Base-by-base conservation (phyloP, 2,329 filamentous ascomycete species). In the Cladosporium sp. region DNA sequence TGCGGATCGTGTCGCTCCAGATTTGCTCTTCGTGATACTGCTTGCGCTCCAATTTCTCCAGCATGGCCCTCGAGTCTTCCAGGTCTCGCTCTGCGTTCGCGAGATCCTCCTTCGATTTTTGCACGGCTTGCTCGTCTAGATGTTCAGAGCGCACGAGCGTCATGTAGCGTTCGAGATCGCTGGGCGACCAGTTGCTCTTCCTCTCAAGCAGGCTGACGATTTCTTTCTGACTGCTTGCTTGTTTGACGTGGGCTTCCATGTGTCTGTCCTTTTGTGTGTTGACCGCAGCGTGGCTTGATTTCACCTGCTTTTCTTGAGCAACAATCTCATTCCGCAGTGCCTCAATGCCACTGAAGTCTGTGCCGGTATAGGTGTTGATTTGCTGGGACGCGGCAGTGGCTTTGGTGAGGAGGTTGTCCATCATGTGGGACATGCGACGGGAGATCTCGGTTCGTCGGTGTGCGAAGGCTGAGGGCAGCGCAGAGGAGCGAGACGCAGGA, bases 21-120 rank as follows among this genome's bases (percentile, higher is more conserved):
- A 99, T 95, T 78, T 99, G 94, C 78, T 99, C 94, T 76, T 99
- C 94, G 74, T 99, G 94, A 75, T 99, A 99, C 61, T 95, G 85
- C 62, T 89, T 89, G 54, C 97, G 79, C 67, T 97, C 97, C 52
- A 88, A 86, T 62, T 88, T 86, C 71, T 89, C 93, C 56, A 99
- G 78, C 67, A 87, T 84, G 55, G 86, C 84, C 58, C 87, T 84
- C 0, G 92, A 83, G 62, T 89, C 87, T 75, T 96, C 89, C 61
- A 95, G 86, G 34, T 90, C 85, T 45, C 84, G 82, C 77, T 99
- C 94, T 1, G 90, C 87, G 60, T 85, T 82, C 15, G 86, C 85
- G 25, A 97, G 81, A 14, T 82, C 81, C 60, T 89, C 85, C 65
- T 90, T 87, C 1, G 90, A 87, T 58, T 84, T 80, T 25, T 82